These are phyloP conservation scores for Aureobasidium sp. DNA, from an alignment of 2,329 filamentous ascomycete species.

Conservation along the genomic window DNA sequence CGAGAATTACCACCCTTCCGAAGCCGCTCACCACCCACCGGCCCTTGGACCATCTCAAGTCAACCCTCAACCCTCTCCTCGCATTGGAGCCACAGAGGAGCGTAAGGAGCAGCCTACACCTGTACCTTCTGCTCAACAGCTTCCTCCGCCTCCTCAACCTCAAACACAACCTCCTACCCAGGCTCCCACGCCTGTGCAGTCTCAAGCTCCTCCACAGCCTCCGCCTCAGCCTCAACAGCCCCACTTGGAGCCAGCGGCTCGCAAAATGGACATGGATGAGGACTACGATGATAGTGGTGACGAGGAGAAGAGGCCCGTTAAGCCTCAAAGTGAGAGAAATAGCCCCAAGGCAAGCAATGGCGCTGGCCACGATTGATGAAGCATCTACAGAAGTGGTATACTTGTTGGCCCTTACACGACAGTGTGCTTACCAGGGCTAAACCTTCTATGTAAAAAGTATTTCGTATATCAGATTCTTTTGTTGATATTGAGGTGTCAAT, in stretches of 20 bases:
- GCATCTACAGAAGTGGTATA: neutral
- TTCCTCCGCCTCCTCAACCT: conserved; percentile 43
- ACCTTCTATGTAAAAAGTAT: neutral
- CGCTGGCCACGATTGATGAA: conserved; percentile 2
- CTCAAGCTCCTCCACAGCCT: conserved; percentile 19
- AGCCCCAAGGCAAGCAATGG: conserved; percentile 27
- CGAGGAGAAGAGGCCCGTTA: conserved; percentile 55
- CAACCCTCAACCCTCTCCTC: conserved; percentile 41
- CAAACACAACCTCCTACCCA: conserved; percentile 34
- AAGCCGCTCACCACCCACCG: conserved; percentile 80
- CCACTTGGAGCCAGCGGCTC: conserved; percentile 71
- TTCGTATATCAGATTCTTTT: neutral
- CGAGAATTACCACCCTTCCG: conserved; percentile 82
- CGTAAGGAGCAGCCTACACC: conserved; percentile 29
- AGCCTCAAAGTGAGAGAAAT: conserved; percentile 36
- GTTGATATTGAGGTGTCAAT: neutral
- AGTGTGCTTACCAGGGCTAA: neutral
- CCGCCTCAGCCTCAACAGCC: conserved; percentile 11
- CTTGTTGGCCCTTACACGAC: neutral
- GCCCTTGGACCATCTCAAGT: conserved; percentile 41
- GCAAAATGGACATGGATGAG: conserved; percentile 96
- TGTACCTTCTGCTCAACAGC: conserved; percentile 35
- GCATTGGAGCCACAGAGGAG: conserved; percentile 43
- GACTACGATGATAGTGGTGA: conserved; percentile 94
- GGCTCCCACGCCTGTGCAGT: conserved; percentile 35